Conservation (phyloP, 176 grass and related monocot species). For the Hordeum vulgare region MorexV3_pseudomolecules_assembly NC_058518.1:436791341-436791840, state of each 20-base stretch:
- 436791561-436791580: slow-evolving; percentile 9
- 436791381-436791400: slow-evolving; percentile 3
- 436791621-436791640: neutral
- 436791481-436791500: slow-evolving; percentile 2
- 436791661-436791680: slow-evolving; percentile 11
- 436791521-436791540: neutral
- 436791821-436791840: slow-evolving; percentile 71
- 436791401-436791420: neutral
- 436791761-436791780: slow-evolving; percentile 80
- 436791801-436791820: slow-evolving; percentile 60
- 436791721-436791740: slow-evolving; percentile 69
- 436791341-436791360: neutral
- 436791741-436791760: slow-evolving; percentile 94
- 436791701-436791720: slow-evolving; percentile 50
- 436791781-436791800: slow-evolving; percentile 87
- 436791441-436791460: neutral
- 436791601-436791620: neutral
- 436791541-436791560: neutral
- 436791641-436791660: slow-evolving; percentile 15
- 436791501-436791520: neutral
- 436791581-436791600: neutral
- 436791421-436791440: slow-evolving; percentile 5
- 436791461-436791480: slow-evolving; percentile 22
- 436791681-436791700: slow-evolving; percentile 14
- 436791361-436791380: slow-evolving; percentile 16